Evolutionary conservation across 2,329 filamentous ascomycete species (phyloP), one percentile per base, ranked within the genome.

Genomic region (Alternaria sp.): DNA sequence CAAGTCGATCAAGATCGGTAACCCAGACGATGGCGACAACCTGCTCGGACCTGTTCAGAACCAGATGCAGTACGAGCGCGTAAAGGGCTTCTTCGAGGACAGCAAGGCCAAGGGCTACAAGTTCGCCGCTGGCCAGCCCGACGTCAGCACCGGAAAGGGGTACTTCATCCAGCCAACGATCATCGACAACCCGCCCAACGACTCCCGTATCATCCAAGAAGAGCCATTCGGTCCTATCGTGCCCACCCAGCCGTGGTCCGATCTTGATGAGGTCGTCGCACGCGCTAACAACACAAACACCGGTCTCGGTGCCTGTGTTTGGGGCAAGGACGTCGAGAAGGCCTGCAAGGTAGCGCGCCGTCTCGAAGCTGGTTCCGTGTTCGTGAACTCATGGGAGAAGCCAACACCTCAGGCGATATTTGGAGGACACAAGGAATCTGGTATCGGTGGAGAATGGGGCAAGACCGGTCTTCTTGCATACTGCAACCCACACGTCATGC

Each of bases 341-440:
- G 86, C 85, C 2, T 76, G 82, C 68, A 74, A 79, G 45, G 82
- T 87, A 61, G 85, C 83, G 5, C 75, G 78, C 44, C 75, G 79
- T 25, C 73, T 89, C 15, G 79, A 86, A 71, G 84, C 86, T n/a
- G 87, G 87, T 2, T 86, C 78, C 28, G 84, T 88, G 18, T 88
- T 84, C 75, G 80, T 88, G 60, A 89, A 89, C 76, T 83, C 80
- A 20, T 84, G 77, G 63, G 81, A 84, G 73, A 82, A 83, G 73
- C 79, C 81, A 0, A 83, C 80, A 5, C 82, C 84, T 0, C 77
- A 82, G 67, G 84, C 83, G 5, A 76, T 81, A 69, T 94, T 94
- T 70, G 90, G 91, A 58, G 93, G 93, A 0, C 93, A 87, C 84
- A 95, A 94, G 82, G 87, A 93, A 82, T 88, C 84, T 25, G 92